Evolutionary conservation across 345 rosid species (phyloP).

Genomic region (Erucastrum elatum): DNA sequence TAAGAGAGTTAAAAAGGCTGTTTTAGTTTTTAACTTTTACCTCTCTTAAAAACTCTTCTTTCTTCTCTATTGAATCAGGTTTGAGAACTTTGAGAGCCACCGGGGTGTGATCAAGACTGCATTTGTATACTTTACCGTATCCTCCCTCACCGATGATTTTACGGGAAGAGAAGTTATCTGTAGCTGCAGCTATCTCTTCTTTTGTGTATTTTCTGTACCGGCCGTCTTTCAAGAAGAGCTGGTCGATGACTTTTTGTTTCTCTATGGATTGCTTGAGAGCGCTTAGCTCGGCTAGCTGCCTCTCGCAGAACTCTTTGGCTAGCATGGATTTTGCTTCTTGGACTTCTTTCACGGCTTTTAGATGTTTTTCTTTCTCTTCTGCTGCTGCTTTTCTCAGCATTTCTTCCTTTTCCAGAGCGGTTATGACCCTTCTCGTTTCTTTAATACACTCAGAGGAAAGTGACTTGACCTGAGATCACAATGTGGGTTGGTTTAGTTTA

Average conservation of each 20-base stretch:
- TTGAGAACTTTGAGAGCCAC: constrained; percentile 80
- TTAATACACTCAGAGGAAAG: constrained; percentile 70
- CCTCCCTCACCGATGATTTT: constrained; percentile 84
- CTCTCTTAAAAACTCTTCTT: constrained; percentile 77
- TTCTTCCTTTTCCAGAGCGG: constrained; percentile 69
- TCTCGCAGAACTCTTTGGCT: constrained; percentile 28
- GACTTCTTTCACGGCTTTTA: constrained; percentile 63
- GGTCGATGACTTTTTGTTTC: constrained; percentile 64
- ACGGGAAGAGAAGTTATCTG: constrained; percentile 59
- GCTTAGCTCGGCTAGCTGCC: background rate
- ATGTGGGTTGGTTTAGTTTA: constrained; percentile 21
- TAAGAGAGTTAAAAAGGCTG: constrained; percentile 3
- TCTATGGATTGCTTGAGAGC: constrained; percentile 61
- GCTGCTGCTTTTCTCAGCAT: constrained; percentile 62
- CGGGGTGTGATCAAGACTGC: constrained; percentile 76
- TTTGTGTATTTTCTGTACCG: constrained; percentile 72
- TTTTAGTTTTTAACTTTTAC: background rate
- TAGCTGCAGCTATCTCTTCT: constrained; percentile 64
- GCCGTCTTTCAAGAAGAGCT: constrained; percentile 57
- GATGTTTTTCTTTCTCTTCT: constrained; percentile 65
- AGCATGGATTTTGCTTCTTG: constrained; percentile 70
- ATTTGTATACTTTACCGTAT: constrained; percentile 84
- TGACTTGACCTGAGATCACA: constrained; percentile 53
- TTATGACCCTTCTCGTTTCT: constrained; percentile 60
- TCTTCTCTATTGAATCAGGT: constrained; percentile 55